Base-by-base conservation (phyloP, 331 rosid genomes). In the Dryas integrifolia region DNA sequence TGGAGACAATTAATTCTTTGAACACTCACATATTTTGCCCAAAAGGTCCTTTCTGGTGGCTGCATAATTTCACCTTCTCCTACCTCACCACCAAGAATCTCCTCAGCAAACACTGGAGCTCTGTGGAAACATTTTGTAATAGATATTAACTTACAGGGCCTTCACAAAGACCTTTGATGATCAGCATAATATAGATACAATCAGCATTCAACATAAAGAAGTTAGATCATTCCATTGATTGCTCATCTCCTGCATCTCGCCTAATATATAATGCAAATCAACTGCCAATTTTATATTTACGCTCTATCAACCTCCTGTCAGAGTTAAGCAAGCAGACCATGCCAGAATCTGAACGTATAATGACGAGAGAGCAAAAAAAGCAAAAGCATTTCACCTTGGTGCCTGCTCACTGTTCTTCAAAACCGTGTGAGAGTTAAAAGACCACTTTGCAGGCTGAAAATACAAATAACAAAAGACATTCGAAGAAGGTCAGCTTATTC, bases 1-100 rank as follows among this genome's bases (percentile, higher is more conserved):
- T 80, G 47, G 53, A 2, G 45, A 56, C n/a, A 12, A 61, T 15
- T 41, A 39, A 45, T 55, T 79, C 60, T 71, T 15, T 40, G 71
- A 44, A 72, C 47, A 89, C 96, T 94, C 85, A 94, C 98, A 47
- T 94, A 94, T 94, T 91, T 94, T 62, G 97, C 96, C 97, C 96
- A 94, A 59, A 94, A 92, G 21, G 97, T 85, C 78, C 83, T 86
- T 72, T 94, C 98, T 68, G 86, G 86, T 74, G 96, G 96, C 74
- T 50, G 64, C 76, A 85, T 74, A 76, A 44, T 69, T 85, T 89
- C 98, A 66, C 96, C 96, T 9, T 88, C 96, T 79, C 77, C 91
- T 62, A 72, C 87, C 81, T 84, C 97, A 21, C 87, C 92, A 52
- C 87, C 87, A 65, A 85, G 85, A 44, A 77, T 81, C 6, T 94